Conservation (phyloP, 768 basidiomycete species). For the Exidia glandulosa region DNA sequence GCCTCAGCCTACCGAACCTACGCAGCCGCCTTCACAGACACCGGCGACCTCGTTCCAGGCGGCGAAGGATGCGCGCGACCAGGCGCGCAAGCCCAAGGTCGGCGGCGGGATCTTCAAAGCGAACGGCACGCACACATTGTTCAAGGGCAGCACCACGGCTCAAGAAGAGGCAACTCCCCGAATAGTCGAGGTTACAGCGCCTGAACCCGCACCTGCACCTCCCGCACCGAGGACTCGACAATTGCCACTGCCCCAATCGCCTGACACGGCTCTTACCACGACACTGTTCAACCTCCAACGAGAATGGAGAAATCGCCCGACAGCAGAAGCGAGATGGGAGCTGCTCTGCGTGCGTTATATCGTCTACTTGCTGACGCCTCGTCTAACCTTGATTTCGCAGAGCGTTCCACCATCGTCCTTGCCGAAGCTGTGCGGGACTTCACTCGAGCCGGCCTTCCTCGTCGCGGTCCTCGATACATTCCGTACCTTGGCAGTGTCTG, state of each 20-base stretch:
- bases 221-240: constrained; percentile 1
- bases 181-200: constrained; percentile 1
- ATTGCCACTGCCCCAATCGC: constrained; percentile 2
- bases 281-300: constrained; percentile 55
- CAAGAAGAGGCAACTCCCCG: neutral
- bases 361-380: neutral
- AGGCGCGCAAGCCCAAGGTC: constrained; percentile 29
- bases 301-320: constrained; percentile 38
- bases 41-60: constrained; percentile 36
- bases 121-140: constrained; percentile 49
- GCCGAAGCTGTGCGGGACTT: constrained; percentile 54
- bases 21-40: constrained; percentile 9
- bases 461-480: constrained; percentile 47
- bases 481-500: constrained; percentile 14
- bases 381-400: constrained; percentile 21
- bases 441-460: constrained; percentile 56
- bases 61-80: constrained; percentile 46
- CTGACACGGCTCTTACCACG: constrained; percentile 1
- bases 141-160: constrained; percentile 24
- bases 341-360: constrained; percentile 43
- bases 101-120: constrained; percentile 67
- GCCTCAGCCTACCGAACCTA: neutral
- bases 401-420: constrained; percentile 42
- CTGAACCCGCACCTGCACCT: constrained; percentile 9
- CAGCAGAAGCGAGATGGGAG: constrained; percentile 40